Conservation (phyloP, 164 flowering plant species). For the Nymphaea thermarum region DNA sequence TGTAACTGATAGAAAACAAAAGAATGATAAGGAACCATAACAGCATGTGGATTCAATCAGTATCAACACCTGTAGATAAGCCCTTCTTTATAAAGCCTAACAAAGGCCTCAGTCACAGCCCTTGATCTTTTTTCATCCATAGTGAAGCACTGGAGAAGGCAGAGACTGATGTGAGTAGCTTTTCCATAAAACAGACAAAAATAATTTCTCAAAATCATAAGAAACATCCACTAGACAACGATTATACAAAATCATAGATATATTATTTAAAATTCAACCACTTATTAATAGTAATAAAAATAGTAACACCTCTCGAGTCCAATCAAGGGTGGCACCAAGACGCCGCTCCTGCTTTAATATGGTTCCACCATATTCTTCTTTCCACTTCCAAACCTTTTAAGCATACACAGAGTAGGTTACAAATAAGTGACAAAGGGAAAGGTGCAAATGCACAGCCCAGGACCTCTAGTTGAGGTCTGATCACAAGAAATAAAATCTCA, state of each 20-base stretch:
- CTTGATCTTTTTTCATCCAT: constrained; percentile 87
- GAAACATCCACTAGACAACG: background rate
- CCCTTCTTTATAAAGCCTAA: constrained; percentile 57
- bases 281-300: background rate
- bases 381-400: constrained; percentile 94
- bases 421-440: background rate
- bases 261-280: background rate
- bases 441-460: background rate
- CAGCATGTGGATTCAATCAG: background rate
- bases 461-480: background rate
- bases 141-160: constrained; percentile 60
- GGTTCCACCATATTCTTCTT: constrained; percentile 72
- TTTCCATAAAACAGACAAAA: background rate
- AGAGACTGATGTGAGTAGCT: background rate
- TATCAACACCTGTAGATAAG: constrained; percentile 73
- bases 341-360: constrained; percentile 72
- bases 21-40: background rate
- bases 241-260: background rate
- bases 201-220: background rate
- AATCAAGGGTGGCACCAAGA: constrained; percentile 92
- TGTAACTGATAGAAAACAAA: background rate
- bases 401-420: background rate
- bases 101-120: constrained; percentile 97
- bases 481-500: too few relatives aligned
- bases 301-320: constrained; percentile 83